Evolutionary conservation across 768 basidiomycete species (phyloP).

Genomic region (Psilocybe azurescens): DNA sequence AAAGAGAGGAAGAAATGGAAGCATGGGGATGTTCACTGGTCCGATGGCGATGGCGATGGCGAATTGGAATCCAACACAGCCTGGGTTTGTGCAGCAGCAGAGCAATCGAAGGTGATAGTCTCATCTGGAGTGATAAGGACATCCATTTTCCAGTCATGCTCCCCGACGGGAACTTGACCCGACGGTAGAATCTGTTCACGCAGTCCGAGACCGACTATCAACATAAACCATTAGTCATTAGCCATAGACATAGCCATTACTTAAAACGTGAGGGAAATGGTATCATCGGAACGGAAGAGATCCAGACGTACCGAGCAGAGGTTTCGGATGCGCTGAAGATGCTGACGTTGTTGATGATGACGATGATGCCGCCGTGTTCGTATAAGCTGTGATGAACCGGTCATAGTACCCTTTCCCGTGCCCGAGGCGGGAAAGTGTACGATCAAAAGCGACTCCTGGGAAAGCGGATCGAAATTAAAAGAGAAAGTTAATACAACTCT

Average conservation of each 20-base stretch:
- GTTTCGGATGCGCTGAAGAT: conserved; percentile 45
- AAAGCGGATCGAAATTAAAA: neutral
- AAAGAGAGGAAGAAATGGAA: too few species aligned
- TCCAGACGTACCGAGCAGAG: conserved; percentile 60
- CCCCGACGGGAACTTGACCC: conserved; percentile 21
- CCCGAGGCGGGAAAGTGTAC: conserved; percentile 69
- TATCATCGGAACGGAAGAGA: neutral
- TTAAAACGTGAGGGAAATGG: too few species aligned
- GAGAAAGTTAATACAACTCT: neutral
- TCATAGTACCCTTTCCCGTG: conserved; percentile 90
- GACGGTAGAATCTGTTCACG: conserved; percentile 24
- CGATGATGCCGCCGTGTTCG: conserved; percentile 19
- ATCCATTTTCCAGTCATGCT: conserved; percentile 30
- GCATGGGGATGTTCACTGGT: neutral
- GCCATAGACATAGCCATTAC: neutral
- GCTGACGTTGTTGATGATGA: conserved; percentile 49
- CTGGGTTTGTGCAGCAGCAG: neutral
- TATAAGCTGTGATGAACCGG: conserved; percentile 66
- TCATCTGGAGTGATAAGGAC: conserved; percentile 28
- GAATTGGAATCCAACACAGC: neutral
- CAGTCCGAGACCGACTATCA: conserved; percentile 25
- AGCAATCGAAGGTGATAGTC: conserved; percentile 5
- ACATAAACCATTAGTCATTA: neutral
- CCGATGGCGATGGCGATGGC: neutral
- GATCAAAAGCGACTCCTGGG: conserved; percentile 78